These are phyloP conservation scores for Cryptococcus sp. DNA, from an alignment of 1,284 basidiomycete genomes.

Conservation along the genomic window DNA sequence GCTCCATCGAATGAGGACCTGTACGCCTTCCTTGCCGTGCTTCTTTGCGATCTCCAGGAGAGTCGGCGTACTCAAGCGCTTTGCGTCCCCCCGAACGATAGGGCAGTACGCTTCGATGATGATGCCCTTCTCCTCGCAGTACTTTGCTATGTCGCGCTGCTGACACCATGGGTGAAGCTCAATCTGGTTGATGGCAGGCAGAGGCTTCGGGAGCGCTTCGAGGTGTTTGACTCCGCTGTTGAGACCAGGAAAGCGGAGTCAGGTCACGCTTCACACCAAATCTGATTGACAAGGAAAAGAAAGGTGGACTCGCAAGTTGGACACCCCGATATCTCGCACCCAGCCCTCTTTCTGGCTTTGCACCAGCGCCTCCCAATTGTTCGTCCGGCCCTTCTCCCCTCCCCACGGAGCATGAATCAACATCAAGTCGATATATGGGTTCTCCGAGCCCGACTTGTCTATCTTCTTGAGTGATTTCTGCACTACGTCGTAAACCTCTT, in stretches of 20 bases:
- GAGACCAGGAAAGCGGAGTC: background rate
- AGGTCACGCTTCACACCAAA: background rate
- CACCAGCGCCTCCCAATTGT: conserved; percentile 19
- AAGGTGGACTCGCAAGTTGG: conserved; percentile 63
- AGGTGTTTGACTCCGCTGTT: conserved; percentile 71
- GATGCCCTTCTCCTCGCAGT: conserved; percentile 68
- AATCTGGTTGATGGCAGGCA: conserved; percentile 80
- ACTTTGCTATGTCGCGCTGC: conserved; percentile 72
- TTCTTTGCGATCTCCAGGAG: conserved; percentile 58
- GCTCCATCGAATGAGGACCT: conserved; percentile 78
- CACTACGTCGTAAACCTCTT: conserved; percentile 52
- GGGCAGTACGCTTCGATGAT: conserved; percentile 77
- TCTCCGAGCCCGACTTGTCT: conserved; percentile 7
- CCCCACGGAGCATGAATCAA: conserved; percentile 16
- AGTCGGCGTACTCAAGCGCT: conserved; percentile 6
- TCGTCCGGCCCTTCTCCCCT: conserved; percentile 13
- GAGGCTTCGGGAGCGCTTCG: conserved; percentile 67
- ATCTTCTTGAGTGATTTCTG: conserved; percentile 26
- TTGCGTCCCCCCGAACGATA: conserved; percentile 58
- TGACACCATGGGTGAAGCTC: conserved; percentile 85
- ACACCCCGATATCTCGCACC: conserved; percentile 69
- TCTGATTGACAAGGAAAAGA: background rate
- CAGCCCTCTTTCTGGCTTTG: conserved; percentile 61
- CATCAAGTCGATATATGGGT: conserved; percentile 16
- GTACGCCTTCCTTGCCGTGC: conserved; percentile 65